Percentiles rank a stretch among this genome's conserved stretches.
These are phyloP conservation scores for Murraya koenigii DNA, from an alignment of 345 rosid genomes.

Conservation along the genomic window DNA sequence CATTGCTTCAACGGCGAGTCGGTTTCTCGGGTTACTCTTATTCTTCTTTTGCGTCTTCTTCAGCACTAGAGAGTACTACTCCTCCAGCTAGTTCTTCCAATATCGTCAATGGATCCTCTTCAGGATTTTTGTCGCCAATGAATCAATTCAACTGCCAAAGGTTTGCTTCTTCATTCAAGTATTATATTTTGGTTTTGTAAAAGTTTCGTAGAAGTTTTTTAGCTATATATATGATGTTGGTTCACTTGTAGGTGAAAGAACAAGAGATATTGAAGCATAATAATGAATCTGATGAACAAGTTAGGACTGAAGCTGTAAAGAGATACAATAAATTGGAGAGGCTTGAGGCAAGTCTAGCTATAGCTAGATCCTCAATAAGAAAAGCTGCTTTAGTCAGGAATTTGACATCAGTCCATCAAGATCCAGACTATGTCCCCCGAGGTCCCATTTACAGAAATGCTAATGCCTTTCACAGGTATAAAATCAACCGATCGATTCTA, in stretches of 20 bases:
- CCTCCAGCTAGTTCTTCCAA: neutral
- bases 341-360: slow-evolving; percentile 26
- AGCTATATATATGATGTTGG: neutral
- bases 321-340: slow-evolving; percentile 25
- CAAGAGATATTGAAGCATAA: neutral
- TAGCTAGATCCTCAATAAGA: slow-evolving; percentile 31
- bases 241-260: neutral
- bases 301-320: neutral
- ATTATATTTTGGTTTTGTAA: no score
- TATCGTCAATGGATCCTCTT: neutral
- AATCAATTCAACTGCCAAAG: no score
- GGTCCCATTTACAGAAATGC: slow-evolving; percentile 40
- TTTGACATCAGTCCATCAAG: slow-evolving; percentile 23
- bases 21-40: neutral
- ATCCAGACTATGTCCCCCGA: slow-evolving; percentile 32
- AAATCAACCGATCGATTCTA: no score
- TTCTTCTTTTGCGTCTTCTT: neutral
- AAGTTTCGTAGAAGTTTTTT: neutral
- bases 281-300: neutral
- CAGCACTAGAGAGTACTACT: neutral
- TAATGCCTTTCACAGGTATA: slow-evolving; percentile 37
- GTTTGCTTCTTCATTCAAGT: no score
- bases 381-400: slow-evolving; percentile 30
- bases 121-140: neutral
- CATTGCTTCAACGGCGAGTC: slow-evolving; percentile 11